Conservation (phyloP, 352 stramenopile species). For the Phytophthora boehmeriae region DNA sequence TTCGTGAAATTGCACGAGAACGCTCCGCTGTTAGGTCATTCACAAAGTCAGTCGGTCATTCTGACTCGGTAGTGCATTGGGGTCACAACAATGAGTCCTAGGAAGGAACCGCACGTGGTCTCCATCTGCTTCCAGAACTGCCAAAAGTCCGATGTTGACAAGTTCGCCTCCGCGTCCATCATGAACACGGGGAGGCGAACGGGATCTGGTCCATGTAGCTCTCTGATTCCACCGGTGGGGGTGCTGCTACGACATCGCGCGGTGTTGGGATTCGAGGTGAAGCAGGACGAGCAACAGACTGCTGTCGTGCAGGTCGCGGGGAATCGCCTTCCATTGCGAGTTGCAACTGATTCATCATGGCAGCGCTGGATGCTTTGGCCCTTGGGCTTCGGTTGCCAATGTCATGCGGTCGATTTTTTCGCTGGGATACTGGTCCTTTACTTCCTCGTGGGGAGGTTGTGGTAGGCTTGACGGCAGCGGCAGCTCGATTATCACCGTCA, state of each 20-base stretch:
- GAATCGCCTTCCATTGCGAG: slow-evolving; percentile 31
- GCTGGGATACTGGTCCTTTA: slow-evolving; percentile 7
- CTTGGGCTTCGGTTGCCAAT: slow-evolving; percentile 13
- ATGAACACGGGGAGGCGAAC: slow-evolving; percentile 64
- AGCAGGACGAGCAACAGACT: slow-evolving; percentile 12
- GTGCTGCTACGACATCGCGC: slow-evolving; percentile 9
- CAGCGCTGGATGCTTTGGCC: slow-evolving; percentile 43
- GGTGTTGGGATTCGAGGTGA: slow-evolving; percentile 13
- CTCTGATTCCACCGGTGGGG: slow-evolving; percentile 13
- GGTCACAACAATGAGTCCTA: background rate
- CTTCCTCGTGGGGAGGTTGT: slow-evolving; percentile 14
- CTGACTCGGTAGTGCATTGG: too few relatives aligned
- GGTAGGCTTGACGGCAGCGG: slow-evolving; percentile 17
- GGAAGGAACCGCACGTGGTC: slow-evolving; percentile 56
- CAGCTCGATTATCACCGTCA: slow-evolving; percentile 9
- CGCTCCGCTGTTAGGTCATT: slow-evolving; percentile 45
- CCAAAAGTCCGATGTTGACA: slow-evolving; percentile 34
- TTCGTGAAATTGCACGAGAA: slow-evolving; percentile 79
- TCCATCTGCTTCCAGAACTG: slow-evolving; percentile 62
- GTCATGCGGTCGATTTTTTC: slow-evolving; percentile 11
- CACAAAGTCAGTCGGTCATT: slow-evolving; percentile 3
- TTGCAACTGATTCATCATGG: slow-evolving; percentile 24
- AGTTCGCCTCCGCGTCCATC: slow-evolving; percentile 39
- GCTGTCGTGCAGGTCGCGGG: slow-evolving; percentile 13
- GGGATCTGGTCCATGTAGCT: slow-evolving; percentile 42